A percentile compares a stretch with the other conserved stretches of the same genome.
phyloP scores from a whole-genome alignment of 768 basidiomycete genomes.

The Mycena chlorophos region DNA sequence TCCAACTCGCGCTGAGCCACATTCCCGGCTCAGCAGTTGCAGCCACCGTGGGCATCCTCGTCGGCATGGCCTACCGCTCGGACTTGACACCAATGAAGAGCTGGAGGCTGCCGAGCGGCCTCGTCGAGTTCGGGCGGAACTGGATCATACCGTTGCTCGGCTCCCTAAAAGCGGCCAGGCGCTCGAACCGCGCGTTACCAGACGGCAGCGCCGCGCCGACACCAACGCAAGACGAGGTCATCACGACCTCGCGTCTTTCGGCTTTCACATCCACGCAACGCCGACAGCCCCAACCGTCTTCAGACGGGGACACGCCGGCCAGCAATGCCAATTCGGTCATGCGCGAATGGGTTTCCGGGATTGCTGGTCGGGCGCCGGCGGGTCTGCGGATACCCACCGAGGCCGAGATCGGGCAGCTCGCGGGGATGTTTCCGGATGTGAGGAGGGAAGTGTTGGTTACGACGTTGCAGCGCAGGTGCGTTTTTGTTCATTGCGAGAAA shows the following conservation, averaged over 20 bases:
- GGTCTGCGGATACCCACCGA: constrained; percentile 73
- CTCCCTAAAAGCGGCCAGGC: constrained; percentile 57
- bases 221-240: constrained; percentile 50
- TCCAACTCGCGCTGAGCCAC: constrained; percentile 69
- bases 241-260: constrained; percentile 59
- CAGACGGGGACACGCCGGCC: constrained; percentile 7
- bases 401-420: constrained; percentile 71
- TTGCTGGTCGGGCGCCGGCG: constrained; percentile 64
- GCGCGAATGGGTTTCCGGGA: constrained; percentile 77
- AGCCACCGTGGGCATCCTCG: constrained; percentile 62
- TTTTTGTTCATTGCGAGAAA: constrained; percentile 17
- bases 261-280: constrained; percentile 20
- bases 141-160: constrained; percentile 71
- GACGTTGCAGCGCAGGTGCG: constrained; percentile 82
- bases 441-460: constrained; percentile 70
- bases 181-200: constrained; percentile 74
- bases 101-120: constrained; percentile 68
- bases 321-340: constrained; percentile 53
- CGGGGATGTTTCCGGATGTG: constrained; percentile 82
- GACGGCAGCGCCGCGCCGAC: constrained; percentile 42
- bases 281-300: constrained; percentile 9
- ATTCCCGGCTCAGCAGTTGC: constrained; percentile 65
- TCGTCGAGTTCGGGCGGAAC: constrained; percentile 55
- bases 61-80: constrained; percentile 81
- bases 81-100: constrained; percentile 77